Percentiles rank a stretch among this genome's conserved stretches.
Conservation (phyloP, 1,139 yeast species). For the Yamadazyma dendronema region DNA sequence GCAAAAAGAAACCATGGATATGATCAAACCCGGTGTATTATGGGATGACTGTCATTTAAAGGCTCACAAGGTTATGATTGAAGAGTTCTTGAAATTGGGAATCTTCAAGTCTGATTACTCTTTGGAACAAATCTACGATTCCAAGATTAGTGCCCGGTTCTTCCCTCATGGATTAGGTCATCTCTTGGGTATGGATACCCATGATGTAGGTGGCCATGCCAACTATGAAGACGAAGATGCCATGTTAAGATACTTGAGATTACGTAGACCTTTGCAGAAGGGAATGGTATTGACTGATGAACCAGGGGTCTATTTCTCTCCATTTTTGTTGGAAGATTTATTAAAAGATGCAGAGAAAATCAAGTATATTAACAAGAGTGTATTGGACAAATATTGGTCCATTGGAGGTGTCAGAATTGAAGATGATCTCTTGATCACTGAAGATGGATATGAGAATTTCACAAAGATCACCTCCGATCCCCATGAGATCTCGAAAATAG, state of each 20-base stretch:
- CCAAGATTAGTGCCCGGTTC: constrained; percentile 73
- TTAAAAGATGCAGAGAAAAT: constrained; percentile 55
- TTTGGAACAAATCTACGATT: constrained; percentile 63
- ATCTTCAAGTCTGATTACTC: constrained; percentile 64
- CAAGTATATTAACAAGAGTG: constrained; percentile 62
- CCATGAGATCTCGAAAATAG: constrained; percentile 72
- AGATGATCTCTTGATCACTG: constrained; percentile 82
- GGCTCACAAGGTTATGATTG: constrained; percentile 76
- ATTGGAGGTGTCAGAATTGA: constrained; percentile 97
- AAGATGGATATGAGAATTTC: constrained; percentile 72
- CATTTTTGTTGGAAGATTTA: constrained; percentile 68
- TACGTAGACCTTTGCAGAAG: constrained; percentile 67
- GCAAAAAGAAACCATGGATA: constrained; percentile 69
- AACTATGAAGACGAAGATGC: constrained; percentile 82
- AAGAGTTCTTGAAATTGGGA: constrained; percentile 70
- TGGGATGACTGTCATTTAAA: constrained; percentile 87
- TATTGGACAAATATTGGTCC: constrained; percentile 74
- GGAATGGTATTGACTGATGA: constrained; percentile 94
- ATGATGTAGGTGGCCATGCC: constrained; percentile 89
- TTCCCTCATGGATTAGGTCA: constrained; percentile 97
- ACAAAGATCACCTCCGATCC: constrained; percentile 87
- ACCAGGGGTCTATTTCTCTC: constrained; percentile 92
- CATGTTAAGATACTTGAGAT: constrained; percentile 69
- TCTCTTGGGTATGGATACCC: constrained; percentile 90
- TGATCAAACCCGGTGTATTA: constrained; percentile 73